Conservation (phyloP, 2,329 filamentous ascomycete species). For the Thielaviopsis euricoi region DNA sequence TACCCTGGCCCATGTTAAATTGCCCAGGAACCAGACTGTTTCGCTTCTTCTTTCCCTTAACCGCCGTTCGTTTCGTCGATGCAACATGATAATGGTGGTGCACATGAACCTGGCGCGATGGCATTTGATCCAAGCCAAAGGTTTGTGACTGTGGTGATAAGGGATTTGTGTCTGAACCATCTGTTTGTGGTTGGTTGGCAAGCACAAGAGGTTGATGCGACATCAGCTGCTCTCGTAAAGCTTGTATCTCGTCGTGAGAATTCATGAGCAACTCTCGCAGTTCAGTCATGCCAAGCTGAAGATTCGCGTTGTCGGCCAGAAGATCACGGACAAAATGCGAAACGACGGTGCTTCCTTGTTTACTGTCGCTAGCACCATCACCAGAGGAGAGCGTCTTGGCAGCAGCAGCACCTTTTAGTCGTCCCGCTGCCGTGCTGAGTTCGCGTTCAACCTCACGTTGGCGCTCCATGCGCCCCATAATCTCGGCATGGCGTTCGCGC, state of each 20-base stretch:
- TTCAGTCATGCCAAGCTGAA: constrained; percentile 85
- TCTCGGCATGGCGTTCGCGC: constrained; percentile 62
- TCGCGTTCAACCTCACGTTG: constrained; percentile 70
- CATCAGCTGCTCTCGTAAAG: constrained; percentile 63
- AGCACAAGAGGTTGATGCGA: constrained; percentile 52
- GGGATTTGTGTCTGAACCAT: background rate
- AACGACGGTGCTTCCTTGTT: constrained; percentile 39
- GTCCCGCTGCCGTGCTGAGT: constrained; percentile 59
- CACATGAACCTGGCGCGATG: constrained; percentile 67
- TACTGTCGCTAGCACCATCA: constrained; percentile 17
- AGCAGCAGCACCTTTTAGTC: constrained; percentile 67
- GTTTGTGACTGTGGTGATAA: constrained; percentile 16
- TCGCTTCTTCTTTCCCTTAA: constrained; percentile 57
- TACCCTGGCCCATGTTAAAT: constrained; percentile 26
- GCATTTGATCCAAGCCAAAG: constrained; percentile 15
- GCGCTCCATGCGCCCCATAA: constrained; percentile 68
- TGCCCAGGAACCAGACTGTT: constrained; percentile 43
- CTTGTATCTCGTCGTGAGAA: constrained; percentile 88
- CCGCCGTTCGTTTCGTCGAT: constrained; percentile 37
- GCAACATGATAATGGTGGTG: constrained; percentile 84
- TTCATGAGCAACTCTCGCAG: constrained; percentile 76
- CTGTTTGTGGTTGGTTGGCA: constrained; percentile 19
- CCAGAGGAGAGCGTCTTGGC: constrained; percentile 35
- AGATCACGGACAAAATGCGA: constrained; percentile 94
- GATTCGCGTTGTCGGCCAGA: constrained; percentile 81